These are phyloP conservation scores for Thermoascus crustaceus DNA, from an alignment of 2,329 filamentous ascomycete species.

Conservation along the genomic window DNA sequence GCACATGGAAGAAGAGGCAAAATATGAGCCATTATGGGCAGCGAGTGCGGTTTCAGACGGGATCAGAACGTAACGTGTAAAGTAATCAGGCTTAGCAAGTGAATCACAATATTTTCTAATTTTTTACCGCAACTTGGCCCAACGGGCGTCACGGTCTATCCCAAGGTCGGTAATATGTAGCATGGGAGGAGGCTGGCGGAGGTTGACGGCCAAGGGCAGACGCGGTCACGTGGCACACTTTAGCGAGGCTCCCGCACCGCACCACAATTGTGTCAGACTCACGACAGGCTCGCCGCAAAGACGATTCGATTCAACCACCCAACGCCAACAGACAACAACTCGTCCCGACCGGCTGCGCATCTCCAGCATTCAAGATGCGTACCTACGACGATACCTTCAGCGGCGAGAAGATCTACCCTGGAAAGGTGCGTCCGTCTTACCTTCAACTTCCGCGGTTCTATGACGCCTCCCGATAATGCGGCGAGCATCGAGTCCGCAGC, in stretches of 20 bases:
- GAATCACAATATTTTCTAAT: too few species aligned
- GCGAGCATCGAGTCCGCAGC: conserved; percentile 5
- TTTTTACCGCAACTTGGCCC: too few species aligned
- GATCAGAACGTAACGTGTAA: too few species aligned
- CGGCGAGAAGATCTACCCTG: conserved; percentile 71
- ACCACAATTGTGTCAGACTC: conserved; percentile 32
- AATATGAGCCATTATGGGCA: too few species aligned
- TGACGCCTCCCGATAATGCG: conserved; percentile 10
- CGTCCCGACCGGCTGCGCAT: conserved; percentile 36
- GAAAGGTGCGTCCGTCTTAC: conserved; percentile 54
- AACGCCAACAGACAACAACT: conserved; percentile 35
- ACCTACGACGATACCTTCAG: conserved; percentile 73
- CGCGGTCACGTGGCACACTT: conserved; percentile 35
- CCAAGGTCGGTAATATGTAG: too few species aligned
- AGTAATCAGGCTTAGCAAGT: too few species aligned
- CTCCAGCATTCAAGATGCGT: conserved; percentile 55
- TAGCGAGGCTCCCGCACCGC: conserved; percentile 38
- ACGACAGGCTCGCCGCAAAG: conserved; percentile 27
- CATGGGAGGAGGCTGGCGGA: background rate
- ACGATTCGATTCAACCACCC: conserved; percentile 36
- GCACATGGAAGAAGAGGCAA: too few species aligned
- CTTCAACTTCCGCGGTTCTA: conserved; percentile 11
- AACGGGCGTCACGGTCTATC: too few species aligned
- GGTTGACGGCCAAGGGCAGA: conserved; percentile 28
- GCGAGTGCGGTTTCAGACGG: too few species aligned